These are phyloP conservation scores for Amyloporia xantha DNA, from an alignment of 768 basidiomycete genomes.

Conservation along the genomic window DNA sequence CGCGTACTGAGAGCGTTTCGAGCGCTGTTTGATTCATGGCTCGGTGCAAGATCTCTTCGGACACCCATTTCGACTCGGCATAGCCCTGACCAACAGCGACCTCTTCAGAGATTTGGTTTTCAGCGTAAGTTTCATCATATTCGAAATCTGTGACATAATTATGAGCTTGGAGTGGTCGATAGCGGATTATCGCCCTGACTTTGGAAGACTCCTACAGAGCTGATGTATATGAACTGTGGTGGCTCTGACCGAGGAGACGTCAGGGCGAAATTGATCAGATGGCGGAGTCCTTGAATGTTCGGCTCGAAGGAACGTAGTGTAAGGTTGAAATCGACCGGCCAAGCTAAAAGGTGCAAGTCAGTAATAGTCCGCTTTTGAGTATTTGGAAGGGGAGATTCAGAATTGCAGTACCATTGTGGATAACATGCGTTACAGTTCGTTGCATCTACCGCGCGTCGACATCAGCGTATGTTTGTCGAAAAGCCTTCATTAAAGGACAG, in stretches of 20 bases:
- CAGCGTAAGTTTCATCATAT: not conserved
- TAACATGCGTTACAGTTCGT: not conserved
- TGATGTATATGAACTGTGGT: not conserved
- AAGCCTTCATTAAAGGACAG: not conserved
- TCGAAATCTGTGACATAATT: not conserved
- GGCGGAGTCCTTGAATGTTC: not conserved
- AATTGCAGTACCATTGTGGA: constrained; percentile 1
- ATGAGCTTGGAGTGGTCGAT: not conserved
- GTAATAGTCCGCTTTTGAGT: not conserved
- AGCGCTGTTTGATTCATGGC: constrained; percentile 14
- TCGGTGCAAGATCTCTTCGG: constrained; percentile 17
- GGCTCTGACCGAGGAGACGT: not conserved
- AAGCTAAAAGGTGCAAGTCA: not conserved
- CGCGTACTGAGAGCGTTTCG: constrained; percentile 21
- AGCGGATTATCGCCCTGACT: not conserved
- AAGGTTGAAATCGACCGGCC: not conserved
- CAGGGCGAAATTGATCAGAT: not conserved
- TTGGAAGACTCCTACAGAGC: not conserved
- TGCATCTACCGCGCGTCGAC: not conserved
- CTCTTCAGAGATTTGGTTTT: not conserved
- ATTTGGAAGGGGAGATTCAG: not conserved
- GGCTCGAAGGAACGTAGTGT: not conserved
- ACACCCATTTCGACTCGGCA: constrained; percentile 28
- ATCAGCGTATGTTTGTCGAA: not conserved
- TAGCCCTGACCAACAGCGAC: constrained; percentile 24